Base-by-base conservation (phyloP, 164 flowering plant species). In the Aristolochia californica region DNA sequence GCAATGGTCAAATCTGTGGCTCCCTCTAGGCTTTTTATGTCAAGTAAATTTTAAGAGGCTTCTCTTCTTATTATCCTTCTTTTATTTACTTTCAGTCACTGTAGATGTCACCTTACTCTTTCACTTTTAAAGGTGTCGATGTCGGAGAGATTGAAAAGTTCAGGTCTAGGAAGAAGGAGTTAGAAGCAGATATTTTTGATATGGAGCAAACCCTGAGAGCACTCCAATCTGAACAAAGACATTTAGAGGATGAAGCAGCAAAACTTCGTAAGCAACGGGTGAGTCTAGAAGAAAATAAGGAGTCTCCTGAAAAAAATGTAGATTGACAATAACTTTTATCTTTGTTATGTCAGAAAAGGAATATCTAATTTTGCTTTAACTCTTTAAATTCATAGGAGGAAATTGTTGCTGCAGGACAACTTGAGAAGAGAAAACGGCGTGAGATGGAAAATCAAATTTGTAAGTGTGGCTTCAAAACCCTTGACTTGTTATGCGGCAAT, bases 201-300 rank as follows among this genome's bases (percentile, higher is more conserved):
- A 40, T 85, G n/a, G 88, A 86, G 48, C 78, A 69, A 62, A 68
- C 57, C 57, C n/a, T 73, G n/a, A 84, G 69, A 75, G 49, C 68
- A 43, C 66, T 83, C 61, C 80, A 71, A 63, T 62, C 48, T 61
- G 85, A 82, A 68, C 68, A 58, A 44, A 82, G 81, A 68, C 63
- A 68, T 45, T 26, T 82, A 15, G 88, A 84, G 66, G 82, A 85
- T 73, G 87, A 87, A 76, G 85, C 74, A 28, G 87, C 95, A 49
- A 68, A 74, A 58, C 83, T 83, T 77, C 82, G 72, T 4, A 88
- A 70, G 61, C 78, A 82, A 64, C 81, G 95, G 62, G 97, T 93
- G 80, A 62, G 76, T 56, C 61, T n/a, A 8, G 54, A 1, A 13
- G 23, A 44, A 56, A 43, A 34, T 9, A 34, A 34, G 5, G 40